Evolutionary conservation across 768 basidiomycete genomes (phyloP).

Genomic region (Tephrocybe sp.): DNA sequence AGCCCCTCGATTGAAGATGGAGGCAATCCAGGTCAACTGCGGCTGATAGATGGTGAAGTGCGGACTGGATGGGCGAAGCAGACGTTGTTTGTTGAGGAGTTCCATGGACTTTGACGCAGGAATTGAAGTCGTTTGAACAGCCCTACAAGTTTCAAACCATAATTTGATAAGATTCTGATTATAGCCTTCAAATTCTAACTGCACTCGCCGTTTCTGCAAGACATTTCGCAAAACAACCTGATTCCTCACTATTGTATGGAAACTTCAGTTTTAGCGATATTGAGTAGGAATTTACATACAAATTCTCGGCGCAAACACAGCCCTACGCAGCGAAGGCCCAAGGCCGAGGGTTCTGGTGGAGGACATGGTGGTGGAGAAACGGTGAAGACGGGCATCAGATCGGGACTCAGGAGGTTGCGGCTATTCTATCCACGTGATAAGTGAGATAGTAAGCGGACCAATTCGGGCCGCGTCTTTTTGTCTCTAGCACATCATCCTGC

Average conservation of each 20-base stretch:
- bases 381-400: not conserved
- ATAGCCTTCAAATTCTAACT: not conserved
- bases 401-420: conserved; percentile 11
- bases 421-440: conserved; percentile 13
- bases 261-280: not conserved
- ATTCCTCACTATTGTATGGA: conserved; percentile 36
- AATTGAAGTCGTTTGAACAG: conserved; percentile 65
- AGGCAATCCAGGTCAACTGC: conserved; percentile 87
- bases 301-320: conserved; percentile 39
- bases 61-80: conserved; percentile 87
- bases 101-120: conserved; percentile 54
- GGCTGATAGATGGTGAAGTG: conserved; percentile 98
- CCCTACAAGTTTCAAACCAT: too few relatives aligned
- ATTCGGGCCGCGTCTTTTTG: not conserved
- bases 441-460: not conserved
- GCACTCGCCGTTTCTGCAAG: conserved; percentile 42
- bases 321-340: conserved; percentile 53
- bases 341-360: conserved; percentile 58
- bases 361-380: conserved; percentile 31
- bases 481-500: not conserved
- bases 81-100: conserved; percentile 86
- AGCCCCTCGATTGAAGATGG: conserved; percentile 86
- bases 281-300: conserved; percentile 32
- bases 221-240: conserved; percentile 38
- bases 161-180: not conserved